Base-by-base conservation (phyloP, 306 rosid genomes). In the Begonia fuchsioides region DNA sequence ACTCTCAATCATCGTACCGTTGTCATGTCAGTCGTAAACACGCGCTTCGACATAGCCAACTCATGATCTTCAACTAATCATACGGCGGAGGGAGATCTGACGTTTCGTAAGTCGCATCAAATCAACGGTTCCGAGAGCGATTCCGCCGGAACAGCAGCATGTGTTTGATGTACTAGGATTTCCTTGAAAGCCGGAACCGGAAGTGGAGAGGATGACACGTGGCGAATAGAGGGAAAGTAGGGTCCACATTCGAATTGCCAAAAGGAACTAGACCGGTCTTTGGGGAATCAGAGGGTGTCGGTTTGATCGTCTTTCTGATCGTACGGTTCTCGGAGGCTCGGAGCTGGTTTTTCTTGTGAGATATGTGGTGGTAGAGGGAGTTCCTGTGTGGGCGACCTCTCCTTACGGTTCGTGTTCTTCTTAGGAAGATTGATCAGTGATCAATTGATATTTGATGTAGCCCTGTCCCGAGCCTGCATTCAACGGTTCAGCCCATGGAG, bases 251-350 rank as follows among this genome's bases (percentile, higher is more conserved):
- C 39, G 69, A 53, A 51, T 83, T 80, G 86, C 90, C 90, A 83
- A 83, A 83, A 80, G 78, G 80, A 74, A 76, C 86, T 70, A 73
- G 86, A 80, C 94, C 76, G 60, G 94, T 83, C 94, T 43, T 78
- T 80, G 81, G 83, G 86, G 17, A 38, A 26, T 14, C 71, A 69
- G 79, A 41, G 44, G 12, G 17, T 72, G 76, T 73, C 64, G 69
- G 69, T 64, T 44, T 41, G 12, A 6, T n/a, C 46, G 52, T 54
- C 11, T 53, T 15, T 9, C 10, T 2, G 59, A 77, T 69, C 73
- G 59, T 32, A 74, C 87, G 87, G 73, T 53, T 16, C 52, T n/a
- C 32, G 17, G 35, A 72, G 66, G 52, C 56, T 63, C 8, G 12
- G 40, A n/a, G 9, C n/a, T n/a, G n/a, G n/a, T n/a, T n/a, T n/a